Percentiles rank a stretch among this genome's conserved stretches.
phyloP scores from a whole-genome alignment of 768 basidiomycete genomes.

The Suillus placidus region DNA sequence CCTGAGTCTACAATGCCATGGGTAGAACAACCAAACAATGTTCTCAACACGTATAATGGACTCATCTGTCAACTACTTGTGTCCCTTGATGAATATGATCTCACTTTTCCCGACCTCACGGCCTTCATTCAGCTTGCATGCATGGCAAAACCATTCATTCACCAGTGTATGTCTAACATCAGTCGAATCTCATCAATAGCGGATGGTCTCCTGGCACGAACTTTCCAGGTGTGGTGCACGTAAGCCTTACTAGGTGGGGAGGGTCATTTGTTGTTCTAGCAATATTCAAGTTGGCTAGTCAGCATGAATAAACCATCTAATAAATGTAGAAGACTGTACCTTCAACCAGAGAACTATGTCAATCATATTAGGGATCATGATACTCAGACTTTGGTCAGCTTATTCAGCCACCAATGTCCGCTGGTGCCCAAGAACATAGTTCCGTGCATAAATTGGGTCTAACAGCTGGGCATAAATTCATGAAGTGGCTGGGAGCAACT shows the following conservation, averaged over 20 bases:
- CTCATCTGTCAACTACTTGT: background rate
- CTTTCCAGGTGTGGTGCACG: background rate
- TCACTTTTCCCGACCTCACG: background rate
- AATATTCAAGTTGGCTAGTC: background rate
- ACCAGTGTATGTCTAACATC: conserved; percentile 6
- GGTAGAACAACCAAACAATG: background rate
- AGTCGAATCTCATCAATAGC: background rate
- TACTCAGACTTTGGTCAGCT: background rate
- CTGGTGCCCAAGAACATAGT: background rate
- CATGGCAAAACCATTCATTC: conserved; percentile 9
- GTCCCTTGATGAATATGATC: background rate
- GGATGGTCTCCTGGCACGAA: background rate
- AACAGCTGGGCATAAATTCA: background rate
- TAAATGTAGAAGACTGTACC: background rate
- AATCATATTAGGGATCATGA: background rate
- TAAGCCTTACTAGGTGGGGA: background rate
- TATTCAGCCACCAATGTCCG: background rate
- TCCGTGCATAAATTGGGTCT: background rate
- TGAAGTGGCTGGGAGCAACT: background rate
- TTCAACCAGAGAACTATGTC: background rate
- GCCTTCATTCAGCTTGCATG: conserved; percentile 7
- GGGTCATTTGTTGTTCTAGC: background rate
- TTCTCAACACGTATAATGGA: background rate
- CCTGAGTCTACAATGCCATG: background rate
- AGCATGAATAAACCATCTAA: background rate